phyloP scores from a whole-genome alignment of 2,329 filamentous ascomycete genomes.

The Exophiala aquamarina region DNA sequence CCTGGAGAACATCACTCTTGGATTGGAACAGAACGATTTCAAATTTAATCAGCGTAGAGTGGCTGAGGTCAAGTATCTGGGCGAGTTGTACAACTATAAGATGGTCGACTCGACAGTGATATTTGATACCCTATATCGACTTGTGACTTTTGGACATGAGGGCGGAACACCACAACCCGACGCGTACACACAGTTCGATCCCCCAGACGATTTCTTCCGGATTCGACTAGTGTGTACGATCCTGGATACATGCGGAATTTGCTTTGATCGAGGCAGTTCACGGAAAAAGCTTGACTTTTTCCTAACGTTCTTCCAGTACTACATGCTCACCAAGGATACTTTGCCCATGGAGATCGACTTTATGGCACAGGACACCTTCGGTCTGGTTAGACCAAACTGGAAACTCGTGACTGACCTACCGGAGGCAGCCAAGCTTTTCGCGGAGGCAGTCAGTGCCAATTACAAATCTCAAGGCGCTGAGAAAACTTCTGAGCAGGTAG shows the following conservation, averaged over 20 bases:
- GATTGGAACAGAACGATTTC: slow-evolving; percentile 94
- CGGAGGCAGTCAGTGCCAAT: slow-evolving; percentile 84
- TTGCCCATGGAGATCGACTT: slow-evolving; percentile 98
- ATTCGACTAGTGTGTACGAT: slow-evolving; percentile 87
- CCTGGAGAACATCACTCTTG: slow-evolving; percentile 81
- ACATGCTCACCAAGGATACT: slow-evolving; percentile 84
- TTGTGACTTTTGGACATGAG: slow-evolving; percentile 87
- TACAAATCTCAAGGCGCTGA: slow-evolving; percentile 77
- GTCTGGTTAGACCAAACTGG: slow-evolving; percentile 85
- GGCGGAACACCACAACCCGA: slow-evolving; percentile 79
- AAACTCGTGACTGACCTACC: slow-evolving; percentile 77
- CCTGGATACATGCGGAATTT: slow-evolving; percentile 92
- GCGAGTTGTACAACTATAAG: slow-evolving; percentile 95
- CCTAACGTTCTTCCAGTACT: slow-evolving; percentile 91
- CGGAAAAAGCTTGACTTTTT: slow-evolving; percentile 99
- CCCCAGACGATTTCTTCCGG: slow-evolving; percentile 93
- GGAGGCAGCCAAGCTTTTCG: slow-evolving; percentile 80
- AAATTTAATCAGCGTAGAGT: slow-evolving; percentile 94
- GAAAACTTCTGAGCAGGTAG: slow-evolving; percentile 69
- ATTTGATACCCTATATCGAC: slow-evolving; percentile 92
- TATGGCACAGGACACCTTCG: slow-evolving; percentile 88
- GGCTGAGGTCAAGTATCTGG: slow-evolving; percentile 93
- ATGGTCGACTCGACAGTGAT: slow-evolving; percentile 94
- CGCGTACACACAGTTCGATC: slow-evolving; percentile 73
- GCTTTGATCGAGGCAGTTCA: slow-evolving; percentile 87